phyloP scores from a whole-genome alignment of 805 yeast genomes.

The Saturnispora sekii region DNA sequence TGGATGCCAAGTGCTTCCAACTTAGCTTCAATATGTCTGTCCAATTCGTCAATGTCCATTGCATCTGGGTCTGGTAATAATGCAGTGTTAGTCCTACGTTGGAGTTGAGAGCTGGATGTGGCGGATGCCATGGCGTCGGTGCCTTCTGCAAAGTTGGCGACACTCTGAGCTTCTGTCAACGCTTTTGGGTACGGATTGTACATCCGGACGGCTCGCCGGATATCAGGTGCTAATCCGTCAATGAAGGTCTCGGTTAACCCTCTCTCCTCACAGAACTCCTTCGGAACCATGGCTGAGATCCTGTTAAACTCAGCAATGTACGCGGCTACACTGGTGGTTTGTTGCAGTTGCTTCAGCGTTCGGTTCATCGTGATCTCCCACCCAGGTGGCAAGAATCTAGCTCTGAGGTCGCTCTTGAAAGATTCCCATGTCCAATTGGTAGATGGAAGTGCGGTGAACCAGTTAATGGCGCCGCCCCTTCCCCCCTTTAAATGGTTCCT shows the following conservation, averaged over 20 bases:
- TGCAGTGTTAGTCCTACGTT: too few relatives aligned
- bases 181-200: not conserved
- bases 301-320: not conserved
- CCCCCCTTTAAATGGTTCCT: not conserved
- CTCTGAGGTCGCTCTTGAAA: not conserved
- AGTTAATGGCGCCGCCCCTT: not conserved
- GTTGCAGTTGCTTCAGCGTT: not conserved
- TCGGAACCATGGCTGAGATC: not conserved
- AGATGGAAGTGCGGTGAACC: not conserved
- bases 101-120: not conserved
- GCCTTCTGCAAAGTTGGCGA: not conserved
- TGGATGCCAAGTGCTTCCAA: too few relatives aligned
- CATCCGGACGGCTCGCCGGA: not conserved
- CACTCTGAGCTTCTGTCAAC: not conserved
- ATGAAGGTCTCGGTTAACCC: not conserved
- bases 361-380: not conserved
- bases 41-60: not conserved
- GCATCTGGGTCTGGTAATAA: not conserved
- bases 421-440: not conserved
- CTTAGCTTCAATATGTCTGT: too few relatives aligned
- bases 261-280: not conserved
- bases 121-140: not conserved
- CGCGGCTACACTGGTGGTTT: not conserved
- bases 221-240: not conserved
- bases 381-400: not conserved